Percentiles rank a stretch among this genome's conserved stretches.
Conservation (phyloP, 2,329 filamentous ascomycete species). For the Cadophora gregata region DNA sequence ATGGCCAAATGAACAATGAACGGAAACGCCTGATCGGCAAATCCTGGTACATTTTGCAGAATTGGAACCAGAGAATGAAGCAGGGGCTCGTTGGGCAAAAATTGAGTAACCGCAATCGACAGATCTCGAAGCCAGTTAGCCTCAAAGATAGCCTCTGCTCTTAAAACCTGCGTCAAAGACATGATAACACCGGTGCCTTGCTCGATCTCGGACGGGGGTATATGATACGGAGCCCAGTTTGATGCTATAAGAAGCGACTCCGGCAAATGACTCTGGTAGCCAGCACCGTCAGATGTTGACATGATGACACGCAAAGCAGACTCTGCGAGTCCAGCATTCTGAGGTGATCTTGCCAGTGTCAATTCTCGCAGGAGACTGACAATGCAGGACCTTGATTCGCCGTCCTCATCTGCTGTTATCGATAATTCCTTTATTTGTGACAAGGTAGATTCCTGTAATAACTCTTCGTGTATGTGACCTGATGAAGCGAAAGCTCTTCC, state of each 20-base stretch:
- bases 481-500: constrained; percentile 83
- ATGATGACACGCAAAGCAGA: constrained; percentile 62
- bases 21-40: constrained; percentile 78
- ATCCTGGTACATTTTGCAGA: constrained; percentile 66
- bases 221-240: constrained; percentile 61
- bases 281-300: constrained; percentile 48
- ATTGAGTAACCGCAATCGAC: constrained; percentile 65
- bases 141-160: constrained; percentile 48
- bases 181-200: constrained; percentile 21
- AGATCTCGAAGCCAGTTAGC: constrained; percentile 66
- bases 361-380: constrained; percentile 66
- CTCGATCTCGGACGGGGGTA: constrained; percentile 58
- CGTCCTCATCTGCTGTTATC: constrained; percentile 43
- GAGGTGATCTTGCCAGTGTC: constrained; percentile 61
- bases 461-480: constrained; percentile 67
- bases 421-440: constrained; percentile 50
- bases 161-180: constrained; percentile 28
- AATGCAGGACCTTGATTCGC: constrained; percentile 67
- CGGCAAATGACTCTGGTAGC: constrained; percentile 58
- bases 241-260: constrained; percentile 60
- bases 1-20: constrained; percentile 86
- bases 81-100: constrained; percentile 67
- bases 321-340: constrained; percentile 64
- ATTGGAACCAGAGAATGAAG: constrained; percentile 72
- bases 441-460: constrained; percentile 65